Evolutionary conservation across 148 eudicot species (phyloP).

Genomic region (Chenopodium berlandieri): DNA sequence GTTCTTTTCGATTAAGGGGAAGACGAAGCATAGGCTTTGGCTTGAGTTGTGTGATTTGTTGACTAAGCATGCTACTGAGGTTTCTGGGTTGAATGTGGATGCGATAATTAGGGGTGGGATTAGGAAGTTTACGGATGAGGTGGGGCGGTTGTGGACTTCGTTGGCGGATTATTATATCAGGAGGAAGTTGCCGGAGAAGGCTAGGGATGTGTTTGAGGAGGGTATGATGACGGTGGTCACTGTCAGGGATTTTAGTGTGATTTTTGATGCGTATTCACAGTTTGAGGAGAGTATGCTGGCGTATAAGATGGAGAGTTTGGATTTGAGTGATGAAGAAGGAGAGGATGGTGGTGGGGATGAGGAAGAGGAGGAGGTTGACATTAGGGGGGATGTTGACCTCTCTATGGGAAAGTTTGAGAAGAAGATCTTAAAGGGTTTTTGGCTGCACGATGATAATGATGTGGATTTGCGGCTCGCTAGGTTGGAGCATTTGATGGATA

Average conservation of each 20-base stretch:
- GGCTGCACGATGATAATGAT: slow-evolving; percentile 80
- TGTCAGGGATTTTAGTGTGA: slow-evolving; percentile 87
- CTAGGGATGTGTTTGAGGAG: slow-evolving; percentile 88
- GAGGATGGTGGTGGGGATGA: slow-evolving; percentile 30
- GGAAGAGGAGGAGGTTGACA: slow-evolving; percentile 47
- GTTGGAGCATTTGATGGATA: slow-evolving; percentile 73
- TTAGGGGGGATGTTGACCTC: slow-evolving; percentile 47
- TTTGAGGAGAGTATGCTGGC: slow-evolving; percentile 93
- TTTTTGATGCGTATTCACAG: slow-evolving; percentile 87
- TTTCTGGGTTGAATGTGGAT: slow-evolving; percentile 89
- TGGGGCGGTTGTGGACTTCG: slow-evolving; percentile 90
- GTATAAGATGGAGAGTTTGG: slow-evolving; percentile 67
- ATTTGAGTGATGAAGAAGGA: slow-evolving; percentile 52
- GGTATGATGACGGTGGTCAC: slow-evolving; percentile 91
- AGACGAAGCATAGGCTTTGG: slow-evolving; percentile 85
- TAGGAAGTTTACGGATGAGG: slow-evolving; percentile 95
- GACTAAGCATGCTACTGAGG: slow-evolving; percentile 77
- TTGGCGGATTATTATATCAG: slow-evolving; percentile 85
- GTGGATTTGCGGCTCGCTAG: slow-evolving; percentile 76
- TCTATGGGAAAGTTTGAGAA: slow-evolving; percentile 52
- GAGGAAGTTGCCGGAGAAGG: slow-evolving; percentile 76
- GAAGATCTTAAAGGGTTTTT: slow-evolving; percentile 54
- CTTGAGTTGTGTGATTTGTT: slow-evolving; percentile 88
- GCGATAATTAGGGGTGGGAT: slow-evolving; percentile 93
- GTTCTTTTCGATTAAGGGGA: slow-evolving; percentile 85